Conservation (phyloP, 345 rosid species). For the Excoecaria cochinchinensis region DNA sequence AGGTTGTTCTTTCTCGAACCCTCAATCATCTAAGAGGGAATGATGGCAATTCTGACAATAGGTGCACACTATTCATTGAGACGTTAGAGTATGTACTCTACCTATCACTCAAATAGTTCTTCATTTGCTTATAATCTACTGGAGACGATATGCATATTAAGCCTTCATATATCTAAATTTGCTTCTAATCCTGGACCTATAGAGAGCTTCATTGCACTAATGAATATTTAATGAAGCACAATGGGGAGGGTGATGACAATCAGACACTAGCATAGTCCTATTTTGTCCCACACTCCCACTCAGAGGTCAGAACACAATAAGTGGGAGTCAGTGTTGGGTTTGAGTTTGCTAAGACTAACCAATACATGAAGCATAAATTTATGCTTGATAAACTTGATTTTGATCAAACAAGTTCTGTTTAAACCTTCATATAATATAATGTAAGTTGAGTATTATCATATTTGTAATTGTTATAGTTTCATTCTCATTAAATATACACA, state of each 20-base stretch:
- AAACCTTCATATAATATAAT: background rate
- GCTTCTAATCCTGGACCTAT: background rate
- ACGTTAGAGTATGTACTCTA: slow-evolving; percentile 69
- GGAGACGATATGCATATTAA: slow-evolving; percentile 7
- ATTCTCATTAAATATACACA: background rate
- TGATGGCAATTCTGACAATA: slow-evolving; percentile 41
- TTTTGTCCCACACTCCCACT: background rate
- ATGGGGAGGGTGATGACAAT: background rate
- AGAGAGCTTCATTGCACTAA: slow-evolving; percentile 3
- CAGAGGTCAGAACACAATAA: too few species aligned
- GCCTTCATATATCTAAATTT: background rate
- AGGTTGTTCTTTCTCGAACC: slow-evolving; percentile 76
- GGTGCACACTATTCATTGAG: slow-evolving; percentile 64
- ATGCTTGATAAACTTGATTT: slow-evolving; percentile 2
- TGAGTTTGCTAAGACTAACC: background rate
- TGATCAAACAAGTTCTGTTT: background rate
- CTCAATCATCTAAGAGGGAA: slow-evolving; percentile 60
- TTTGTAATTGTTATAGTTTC: background rate
- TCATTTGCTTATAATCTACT: slow-evolving; percentile 2
- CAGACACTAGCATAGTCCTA: background rate
- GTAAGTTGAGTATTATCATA: slow-evolving; percentile 1
- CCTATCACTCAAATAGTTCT: background rate
- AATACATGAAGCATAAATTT: slow-evolving; percentile 5
- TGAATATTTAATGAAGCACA: background rate
- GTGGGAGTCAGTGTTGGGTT: background rate